Evolutionary conservation across 163 green algal genomes (phyloP).

Genomic region (Trebouxia gelatinosa): DNA sequence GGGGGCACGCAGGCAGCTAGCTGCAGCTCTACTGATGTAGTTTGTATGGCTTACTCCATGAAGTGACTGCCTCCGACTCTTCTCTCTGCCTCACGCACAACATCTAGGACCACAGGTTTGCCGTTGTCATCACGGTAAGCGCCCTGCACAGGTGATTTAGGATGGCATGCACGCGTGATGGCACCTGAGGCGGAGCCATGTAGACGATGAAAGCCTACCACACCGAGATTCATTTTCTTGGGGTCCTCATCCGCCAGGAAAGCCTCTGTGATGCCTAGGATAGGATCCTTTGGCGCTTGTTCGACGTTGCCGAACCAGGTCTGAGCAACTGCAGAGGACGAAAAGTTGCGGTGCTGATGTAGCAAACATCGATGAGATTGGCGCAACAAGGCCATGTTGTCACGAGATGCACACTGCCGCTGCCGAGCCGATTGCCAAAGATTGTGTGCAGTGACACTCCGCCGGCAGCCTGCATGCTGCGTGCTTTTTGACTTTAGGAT

Average conservation of each 20-base stretch:
- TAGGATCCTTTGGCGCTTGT: constrained; percentile 63
- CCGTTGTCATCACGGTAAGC: constrained; percentile 74
- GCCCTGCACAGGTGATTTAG: too few relatives aligned
- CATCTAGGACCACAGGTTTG: constrained; percentile 70
- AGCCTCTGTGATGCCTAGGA: constrained; percentile 77
- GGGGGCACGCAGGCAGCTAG: too few relatives aligned
- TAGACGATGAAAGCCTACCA: too few relatives aligned
- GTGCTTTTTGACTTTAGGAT: too few relatives aligned
- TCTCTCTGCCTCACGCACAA: constrained; percentile 64
- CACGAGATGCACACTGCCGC: too few relatives aligned
- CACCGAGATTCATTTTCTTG: constrained; percentile 84
- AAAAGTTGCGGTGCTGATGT: constrained; percentile 23
- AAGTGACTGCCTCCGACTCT: constrained; percentile 66
- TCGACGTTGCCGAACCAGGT: constrained; percentile 29
- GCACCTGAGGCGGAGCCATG: too few relatives aligned
- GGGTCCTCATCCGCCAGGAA: constrained; percentile 56
- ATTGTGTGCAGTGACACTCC: too few relatives aligned
- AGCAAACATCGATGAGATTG: constrained; percentile 17
- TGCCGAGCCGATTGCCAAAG: too few relatives aligned
- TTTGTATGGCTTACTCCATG: constrained; percentile 66
- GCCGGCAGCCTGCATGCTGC: too few relatives aligned
- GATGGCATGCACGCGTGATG: too few relatives aligned
- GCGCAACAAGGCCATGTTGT: not conserved
- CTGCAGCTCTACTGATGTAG: too few relatives aligned
- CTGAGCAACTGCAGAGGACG: not conserved